Conservation (phyloP, 352 stramenopile genomes). For the Phytopythium sindhum region DNA sequence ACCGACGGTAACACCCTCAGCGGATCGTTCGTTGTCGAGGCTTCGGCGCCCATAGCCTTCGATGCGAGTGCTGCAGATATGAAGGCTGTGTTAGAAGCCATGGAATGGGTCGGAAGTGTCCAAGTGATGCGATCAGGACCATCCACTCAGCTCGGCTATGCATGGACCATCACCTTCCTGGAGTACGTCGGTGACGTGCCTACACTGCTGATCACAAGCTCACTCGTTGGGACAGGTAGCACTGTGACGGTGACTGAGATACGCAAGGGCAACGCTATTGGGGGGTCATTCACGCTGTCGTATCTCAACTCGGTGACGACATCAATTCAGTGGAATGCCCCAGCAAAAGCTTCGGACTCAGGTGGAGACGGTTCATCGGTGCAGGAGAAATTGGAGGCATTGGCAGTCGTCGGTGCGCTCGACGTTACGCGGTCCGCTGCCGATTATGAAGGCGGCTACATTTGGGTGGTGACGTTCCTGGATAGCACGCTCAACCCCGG, state of each 20-base stretch:
- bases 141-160: constrained; percentile 59
- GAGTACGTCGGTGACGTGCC: constrained; percentile 71
- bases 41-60: constrained; percentile 53
- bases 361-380: constrained; percentile 52
- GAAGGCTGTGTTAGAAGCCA: constrained; percentile 49
- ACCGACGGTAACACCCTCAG: constrained; percentile 74
- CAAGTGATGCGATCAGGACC: constrained; percentile 48
- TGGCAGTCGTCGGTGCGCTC: constrained; percentile 48
- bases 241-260: constrained; percentile 55
- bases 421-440: constrained; percentile 33
- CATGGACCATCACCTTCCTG: constrained; percentile 74
- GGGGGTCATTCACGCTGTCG: constrained; percentile 52
- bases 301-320: constrained; percentile 41
- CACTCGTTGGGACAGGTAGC: constrained; percentile 56
- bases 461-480: constrained; percentile 75
- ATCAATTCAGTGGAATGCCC: constrained; percentile 46
- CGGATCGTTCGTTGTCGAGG: constrained; percentile 67
- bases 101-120: constrained; percentile 58
- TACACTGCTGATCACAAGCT: constrained; percentile 49
- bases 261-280: constrained; percentile 68
- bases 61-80: constrained; percentile 43
- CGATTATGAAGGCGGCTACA: constrained; percentile 56
- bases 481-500: constrained; percentile 63
- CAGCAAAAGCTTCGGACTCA: constrained; percentile 29
- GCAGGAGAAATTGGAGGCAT: constrained; percentile 67